Percentiles rank a stretch among this genome's conserved stretches.
Evolutionary conservation across 129 eudicot species (phyloP).

Genomic region (Ambrosia trifida): DNA sequence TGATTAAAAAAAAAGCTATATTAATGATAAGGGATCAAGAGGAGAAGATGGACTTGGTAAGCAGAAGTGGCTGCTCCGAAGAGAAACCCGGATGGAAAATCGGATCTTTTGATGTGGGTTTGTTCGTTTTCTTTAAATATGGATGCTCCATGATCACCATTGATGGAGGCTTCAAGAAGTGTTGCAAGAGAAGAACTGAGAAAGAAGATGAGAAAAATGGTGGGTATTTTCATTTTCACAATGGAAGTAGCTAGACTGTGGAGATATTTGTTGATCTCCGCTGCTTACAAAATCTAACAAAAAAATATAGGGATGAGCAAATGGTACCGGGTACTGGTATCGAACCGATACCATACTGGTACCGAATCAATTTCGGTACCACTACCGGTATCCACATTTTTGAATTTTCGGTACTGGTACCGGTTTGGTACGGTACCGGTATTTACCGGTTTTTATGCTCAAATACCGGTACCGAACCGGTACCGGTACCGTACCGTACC

Average conservation of each 20-base stretch:
- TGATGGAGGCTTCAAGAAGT: constrained; percentile 27
- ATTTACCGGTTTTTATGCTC: too few relatives aligned
- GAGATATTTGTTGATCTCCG: too few relatives aligned
- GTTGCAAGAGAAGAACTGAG: background rate
- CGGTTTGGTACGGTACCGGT: too few relatives aligned
- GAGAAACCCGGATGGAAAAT: constrained; percentile 71
- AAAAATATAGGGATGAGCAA: too few relatives aligned
- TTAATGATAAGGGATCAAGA: background rate
- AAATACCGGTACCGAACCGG: too few relatives aligned
- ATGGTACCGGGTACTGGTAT: too few relatives aligned
- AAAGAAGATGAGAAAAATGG: constrained; percentile 17
- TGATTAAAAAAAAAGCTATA: background rate
- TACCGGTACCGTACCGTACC: too few relatives aligned
- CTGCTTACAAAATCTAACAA: too few relatives aligned
- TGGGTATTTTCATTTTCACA: background rate
- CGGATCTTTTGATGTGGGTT: constrained; percentile 40
- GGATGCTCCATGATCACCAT: background rate
- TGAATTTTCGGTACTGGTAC: too few relatives aligned
- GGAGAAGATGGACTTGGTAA: constrained; percentile 53
- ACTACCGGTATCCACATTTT: too few relatives aligned
- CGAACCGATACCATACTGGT: too few relatives aligned
- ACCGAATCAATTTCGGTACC: too few relatives aligned
- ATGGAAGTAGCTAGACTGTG: background rate
- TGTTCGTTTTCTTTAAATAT: constrained; percentile 19
- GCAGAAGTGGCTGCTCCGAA: constrained; percentile 82